Evolutionary conservation across 805 yeast species (phyloP).

Genomic region (Kregervanrija delftensis): DNA sequence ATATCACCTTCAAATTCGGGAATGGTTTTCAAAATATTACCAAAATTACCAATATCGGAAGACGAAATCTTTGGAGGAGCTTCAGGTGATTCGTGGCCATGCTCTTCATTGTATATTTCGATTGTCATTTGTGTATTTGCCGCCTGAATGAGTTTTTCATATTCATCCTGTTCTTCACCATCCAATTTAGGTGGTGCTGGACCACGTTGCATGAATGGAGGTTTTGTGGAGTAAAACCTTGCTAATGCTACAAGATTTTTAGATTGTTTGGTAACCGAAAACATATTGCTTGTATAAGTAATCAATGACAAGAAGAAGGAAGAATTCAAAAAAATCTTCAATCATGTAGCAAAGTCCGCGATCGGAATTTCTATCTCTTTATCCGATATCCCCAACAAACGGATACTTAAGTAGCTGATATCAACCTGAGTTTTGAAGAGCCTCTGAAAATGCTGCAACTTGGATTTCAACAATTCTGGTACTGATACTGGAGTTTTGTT

Average conservation of each 20-base stretch:
- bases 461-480: too few species aligned
- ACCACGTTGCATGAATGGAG: conserved; percentile 14
- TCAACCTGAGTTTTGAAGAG: too few species aligned
- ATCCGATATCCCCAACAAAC: too few species aligned
- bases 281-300: too few species aligned
- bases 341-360: too few species aligned
- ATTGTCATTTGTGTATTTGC: conserved; percentile 77
- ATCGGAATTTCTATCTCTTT: too few species aligned
- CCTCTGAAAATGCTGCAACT: too few species aligned
- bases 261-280: not conserved
- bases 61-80: conserved; percentile 23
- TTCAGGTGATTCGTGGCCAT: conserved; percentile 24
- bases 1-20: conserved; percentile 95
- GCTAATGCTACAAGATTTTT: not conserved
- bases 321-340: too few species aligned
- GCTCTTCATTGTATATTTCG: conserved; percentile 54
- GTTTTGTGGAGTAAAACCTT: conserved; percentile 8
- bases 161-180: conserved; percentile 81
- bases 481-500: too few species aligned
- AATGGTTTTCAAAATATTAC: conserved; percentile 65
- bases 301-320: too few species aligned
- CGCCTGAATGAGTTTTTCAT: conserved; percentile 73
- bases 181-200: conserved; percentile 70
- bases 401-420: too few species aligned
- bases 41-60: conserved; percentile 53